Conservation (phyloP, 495 filamentous ascomycete genomes). For the Talaromyces borbonicus region DNA sequence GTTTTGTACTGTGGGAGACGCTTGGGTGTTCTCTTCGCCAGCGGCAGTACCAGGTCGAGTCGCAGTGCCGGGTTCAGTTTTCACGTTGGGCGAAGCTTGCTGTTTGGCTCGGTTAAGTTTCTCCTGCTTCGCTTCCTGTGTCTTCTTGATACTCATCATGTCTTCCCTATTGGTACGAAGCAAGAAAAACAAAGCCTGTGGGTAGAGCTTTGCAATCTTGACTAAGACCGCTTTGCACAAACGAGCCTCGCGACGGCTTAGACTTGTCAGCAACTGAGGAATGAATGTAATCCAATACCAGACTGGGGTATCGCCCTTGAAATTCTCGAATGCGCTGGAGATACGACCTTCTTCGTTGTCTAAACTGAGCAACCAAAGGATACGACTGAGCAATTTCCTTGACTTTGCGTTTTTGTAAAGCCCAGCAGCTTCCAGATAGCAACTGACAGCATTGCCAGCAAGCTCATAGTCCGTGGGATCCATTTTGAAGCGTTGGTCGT, state of each 20-base stretch:
- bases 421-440: slow-evolving; percentile 90
- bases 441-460: slow-evolving; percentile 85
- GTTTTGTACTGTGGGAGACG: slow-evolving; percentile 21
- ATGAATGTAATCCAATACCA: slow-evolving; percentile 99
- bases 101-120: slow-evolving; percentile 37
- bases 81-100: slow-evolving; percentile 38
- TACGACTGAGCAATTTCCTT: slow-evolving; percentile 86
- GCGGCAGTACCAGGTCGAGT: slow-evolving; percentile 39
- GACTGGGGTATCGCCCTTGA: slow-evolving; percentile 88
- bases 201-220: slow-evolving; percentile 91
- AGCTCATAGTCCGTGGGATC: slow-evolving; percentile 67
- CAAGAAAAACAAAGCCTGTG: slow-evolving; percentile 90
- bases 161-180: slow-evolving; percentile 92
- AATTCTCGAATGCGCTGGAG: slow-evolving; percentile 74
- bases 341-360: slow-evolving; percentile 79
- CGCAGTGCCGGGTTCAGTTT: slow-evolving; percentile 28
- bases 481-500: slow-evolving; percentile 87
- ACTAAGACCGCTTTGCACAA: slow-evolving; percentile 71
- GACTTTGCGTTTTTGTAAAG: slow-evolving; percentile 95
- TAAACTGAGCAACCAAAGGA: slow-evolving; percentile 91
- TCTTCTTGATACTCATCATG: slow-evolving; percentile 83
- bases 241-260: slow-evolving; percentile 83
- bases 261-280: slow-evolving; percentile 81
- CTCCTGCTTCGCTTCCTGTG: slow-evolving; percentile 69
- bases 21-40: slow-evolving; percentile 32